Base-by-base conservation (phyloP, 148 eudicot species). In the Camellia japonica region DNA sequence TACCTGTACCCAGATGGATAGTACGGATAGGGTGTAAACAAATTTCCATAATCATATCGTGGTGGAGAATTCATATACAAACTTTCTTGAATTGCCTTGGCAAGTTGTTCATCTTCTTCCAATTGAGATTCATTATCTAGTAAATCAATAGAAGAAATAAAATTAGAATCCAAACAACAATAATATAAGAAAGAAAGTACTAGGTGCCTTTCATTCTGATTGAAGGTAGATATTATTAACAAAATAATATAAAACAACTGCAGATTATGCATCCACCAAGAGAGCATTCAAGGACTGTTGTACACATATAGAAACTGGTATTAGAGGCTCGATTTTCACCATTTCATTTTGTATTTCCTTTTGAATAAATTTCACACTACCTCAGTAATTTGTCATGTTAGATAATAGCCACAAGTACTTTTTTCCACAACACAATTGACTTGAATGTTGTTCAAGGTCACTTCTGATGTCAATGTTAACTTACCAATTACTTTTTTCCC, bases 21-120 rank as follows among this genome's bases (percentile, higher is more conserved):
- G 83, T 76, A 90, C 38, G 95, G 92, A 86, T 60, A 76, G 76
- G 91, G 90, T 52, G 87, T 91, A 80, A 82, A 80, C 68, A 80
- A 59, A 85, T 85, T 85, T 82, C 92, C 93, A 75, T 83, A 86
- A 82, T 88, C 93, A 85, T 56, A 74, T 15, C 84, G 80, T 72
- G 97, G 93, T 68, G 93, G 90, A 77, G 97, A 88, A 62, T 86
- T 91, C 80, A 89, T 75, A 78, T 88, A 88, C 79, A 91, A 69
- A 86, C 95, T 96, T 85, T 96, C 98, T 80, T 96, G 97, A 81
- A 96, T 78, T 78, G 97, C 97, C 80, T 88, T 94, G 23, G 98
- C 98, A 56, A 96, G 93, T 80, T 74, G 88, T 84, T 96, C 99
- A 82, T 96, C 98, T 88, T 93, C 99, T 76, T 90, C 93, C 84